phyloP scores from a whole-genome alignment of 2,329 filamentous ascomycete genomes.

The Stromatinia cepivora region DNA sequence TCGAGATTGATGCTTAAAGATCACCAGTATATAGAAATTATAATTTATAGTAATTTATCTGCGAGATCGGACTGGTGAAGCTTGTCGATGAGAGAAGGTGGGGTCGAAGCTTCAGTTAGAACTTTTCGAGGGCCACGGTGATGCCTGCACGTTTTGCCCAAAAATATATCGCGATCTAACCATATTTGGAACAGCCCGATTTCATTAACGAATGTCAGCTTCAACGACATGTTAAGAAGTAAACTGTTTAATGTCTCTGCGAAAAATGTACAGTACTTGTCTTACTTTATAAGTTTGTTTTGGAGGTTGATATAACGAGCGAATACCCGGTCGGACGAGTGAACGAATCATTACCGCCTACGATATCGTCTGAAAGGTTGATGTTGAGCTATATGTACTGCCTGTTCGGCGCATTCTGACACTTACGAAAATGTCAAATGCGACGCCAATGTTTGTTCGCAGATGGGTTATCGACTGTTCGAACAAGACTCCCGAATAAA shows the following conservation, averaged over 20 bases:
- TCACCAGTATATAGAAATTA: not conserved
- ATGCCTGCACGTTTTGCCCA: not conserved
- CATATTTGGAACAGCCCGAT: slow-evolving; percentile 18
- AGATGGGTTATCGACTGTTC: not conserved
- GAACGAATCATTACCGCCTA: not conserved
- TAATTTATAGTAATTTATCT: slow-evolving; percentile 1
- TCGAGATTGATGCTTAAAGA: not conserved
- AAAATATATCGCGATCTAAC: not conserved
- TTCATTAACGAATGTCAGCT: slow-evolving; percentile 21
- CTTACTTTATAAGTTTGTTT: not conserved
- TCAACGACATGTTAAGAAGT: slow-evolving; percentile 39
- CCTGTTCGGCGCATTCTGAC: slow-evolving; percentile 4
- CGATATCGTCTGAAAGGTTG: not conserved
- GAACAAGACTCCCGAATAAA: not conserved
- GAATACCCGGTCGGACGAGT: slow-evolving; percentile 36
- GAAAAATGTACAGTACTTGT: slow-evolving; percentile 23
- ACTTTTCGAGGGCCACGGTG: slow-evolving; percentile 6
- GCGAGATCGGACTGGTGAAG: slow-evolving; percentile 19
- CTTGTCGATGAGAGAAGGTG: slow-evolving; percentile 15
- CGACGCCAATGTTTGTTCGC: not conserved
- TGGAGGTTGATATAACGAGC: slow-evolving; percentile 18
- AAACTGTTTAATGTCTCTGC: slow-evolving; percentile 27
- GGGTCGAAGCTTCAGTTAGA: slow-evolving; percentile 9
- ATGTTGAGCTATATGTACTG: not conserved
- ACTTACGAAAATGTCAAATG: slow-evolving; percentile 1